Percentiles rank a stretch among this genome's conserved stretches.
Evolutionary conservation across 2,329 filamentous ascomycete species (phyloP).

Genomic region (Setomelanomma holmii): DNA sequence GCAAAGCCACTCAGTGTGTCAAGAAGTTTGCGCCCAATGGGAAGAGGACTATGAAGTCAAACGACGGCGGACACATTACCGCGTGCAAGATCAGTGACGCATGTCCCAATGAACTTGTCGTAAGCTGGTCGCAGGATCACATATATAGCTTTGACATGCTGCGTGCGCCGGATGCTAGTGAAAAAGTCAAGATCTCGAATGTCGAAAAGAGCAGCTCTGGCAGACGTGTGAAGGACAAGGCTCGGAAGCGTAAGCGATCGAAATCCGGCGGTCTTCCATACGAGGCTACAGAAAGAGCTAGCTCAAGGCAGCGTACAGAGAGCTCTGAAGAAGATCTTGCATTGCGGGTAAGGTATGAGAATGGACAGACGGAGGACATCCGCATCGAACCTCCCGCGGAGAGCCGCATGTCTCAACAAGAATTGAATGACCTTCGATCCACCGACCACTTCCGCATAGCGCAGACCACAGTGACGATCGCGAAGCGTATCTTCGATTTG

Average conservation of each 20-base stretch:
- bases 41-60: conserved; percentile 59
- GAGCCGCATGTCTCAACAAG: conserved; percentile 43
- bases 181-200: conserved; percentile 38
- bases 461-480: conserved; percentile 61
- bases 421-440: conserved; percentile 58
- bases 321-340: conserved; percentile 56
- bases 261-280: conserved; percentile 46
- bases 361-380: conserved; percentile 67
- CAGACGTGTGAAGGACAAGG: conserved; percentile 37
- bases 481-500: conserved; percentile 63
- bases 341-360: conserved; percentile 64
- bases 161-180: conserved; percentile 62
- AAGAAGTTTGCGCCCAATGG: conserved; percentile 70
- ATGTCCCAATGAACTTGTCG: conserved; percentile 71
- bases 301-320: conserved; percentile 58
- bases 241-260: conserved; percentile 64
- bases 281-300: conserved; percentile 52
- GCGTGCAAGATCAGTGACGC: conserved; percentile 75
- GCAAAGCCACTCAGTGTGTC: conserved; percentile 69
- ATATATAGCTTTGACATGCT: conserved; percentile 72
- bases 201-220: conserved; percentile 19
- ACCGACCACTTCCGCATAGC: conserved; percentile 65
- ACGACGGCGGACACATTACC: conserved; percentile 70
- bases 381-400: conserved; percentile 51
- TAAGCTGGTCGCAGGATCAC: conserved; percentile 72